Evolutionary conservation across 768 basidiomycete genomes (phyloP).

Genomic region (Pleurotus sapidus): DNA sequence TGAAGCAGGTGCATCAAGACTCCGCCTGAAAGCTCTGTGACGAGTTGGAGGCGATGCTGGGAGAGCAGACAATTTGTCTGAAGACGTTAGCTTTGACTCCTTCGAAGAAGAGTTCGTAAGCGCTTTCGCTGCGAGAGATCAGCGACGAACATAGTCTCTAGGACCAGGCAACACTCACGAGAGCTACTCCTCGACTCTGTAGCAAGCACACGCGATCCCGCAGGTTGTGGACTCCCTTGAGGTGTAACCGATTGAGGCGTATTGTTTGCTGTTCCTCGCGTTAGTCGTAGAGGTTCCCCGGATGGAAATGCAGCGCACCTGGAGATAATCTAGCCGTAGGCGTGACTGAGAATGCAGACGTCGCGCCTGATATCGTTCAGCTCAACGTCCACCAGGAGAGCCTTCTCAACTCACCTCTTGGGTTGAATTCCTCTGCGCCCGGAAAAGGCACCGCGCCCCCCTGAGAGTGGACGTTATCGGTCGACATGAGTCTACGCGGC

Average conservation of each 20-base stretch:
- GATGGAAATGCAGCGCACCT: neutral
- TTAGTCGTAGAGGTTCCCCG: neutral
- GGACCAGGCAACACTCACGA: neutral
- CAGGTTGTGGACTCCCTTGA: neutral
- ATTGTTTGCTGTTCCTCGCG: neutral
- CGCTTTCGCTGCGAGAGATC: neutral
- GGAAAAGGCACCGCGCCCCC: neutral
- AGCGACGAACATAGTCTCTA: neutral
- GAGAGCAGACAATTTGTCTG: slow-evolving; percentile 43
- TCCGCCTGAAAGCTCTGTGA: slow-evolving; percentile 30
- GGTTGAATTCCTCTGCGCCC: neutral
- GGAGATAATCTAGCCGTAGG: neutral
- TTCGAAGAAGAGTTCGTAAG: slow-evolving; percentile 25
- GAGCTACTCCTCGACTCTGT: neutral
- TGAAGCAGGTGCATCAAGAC: slow-evolving; percentile 40
- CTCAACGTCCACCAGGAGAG: neutral
- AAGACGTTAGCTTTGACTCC: slow-evolving; percentile 44
- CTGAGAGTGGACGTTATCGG: neutral
- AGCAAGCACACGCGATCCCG: neutral
- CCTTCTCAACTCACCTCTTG: no score
- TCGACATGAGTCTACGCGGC: neutral
- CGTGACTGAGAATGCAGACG: neutral
- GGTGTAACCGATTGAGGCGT: neutral
- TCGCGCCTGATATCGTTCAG: neutral
- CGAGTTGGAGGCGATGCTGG: slow-evolving; percentile 29